A percentile compares a stretch with the other conserved stretches of the same genome.
These are phyloP conservation scores for Ceratobasidium sp. DNA, from an alignment of 1,284 basidiomycete genomes.

Conservation along the genomic window DNA sequence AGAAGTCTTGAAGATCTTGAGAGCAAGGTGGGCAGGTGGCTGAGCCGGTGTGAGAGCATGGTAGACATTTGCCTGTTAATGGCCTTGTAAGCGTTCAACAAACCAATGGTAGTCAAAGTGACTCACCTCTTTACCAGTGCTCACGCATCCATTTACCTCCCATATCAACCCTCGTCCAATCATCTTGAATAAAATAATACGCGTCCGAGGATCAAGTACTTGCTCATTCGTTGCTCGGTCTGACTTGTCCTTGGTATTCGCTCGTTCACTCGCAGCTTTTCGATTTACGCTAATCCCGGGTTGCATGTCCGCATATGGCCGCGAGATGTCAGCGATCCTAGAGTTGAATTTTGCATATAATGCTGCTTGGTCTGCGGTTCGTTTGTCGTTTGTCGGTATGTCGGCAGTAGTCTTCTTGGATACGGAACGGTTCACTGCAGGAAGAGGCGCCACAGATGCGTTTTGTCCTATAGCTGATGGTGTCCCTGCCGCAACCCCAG, in stretches of 20 bases:
- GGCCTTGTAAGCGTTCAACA: not conserved
- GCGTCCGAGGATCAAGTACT: constrained; percentile 89
- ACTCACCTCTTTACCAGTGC: constrained; percentile 92
- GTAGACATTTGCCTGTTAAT: constrained; percentile 88
- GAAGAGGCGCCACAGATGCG: constrained; percentile 66
- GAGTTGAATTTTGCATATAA: constrained; percentile 47
- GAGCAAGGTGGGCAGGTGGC: constrained; percentile 69
- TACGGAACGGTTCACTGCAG: constrained; percentile 70
- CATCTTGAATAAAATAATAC: constrained; percentile 93
- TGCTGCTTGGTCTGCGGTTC: constrained; percentile 39
- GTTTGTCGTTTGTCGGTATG: constrained; percentile 24
- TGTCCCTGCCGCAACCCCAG: constrained; percentile 69
- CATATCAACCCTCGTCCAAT: constrained; percentile 86
- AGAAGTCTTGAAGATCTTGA: constrained; percentile 99
- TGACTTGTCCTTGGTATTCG: constrained; percentile 91
- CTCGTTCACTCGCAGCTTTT: constrained; percentile 86
- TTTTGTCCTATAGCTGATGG: constrained; percentile 61
- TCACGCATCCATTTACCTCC: constrained; percentile 92
- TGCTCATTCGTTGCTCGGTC: constrained; percentile 96
- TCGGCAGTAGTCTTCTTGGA: constrained; percentile 28
- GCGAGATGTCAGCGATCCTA: constrained; percentile 70
- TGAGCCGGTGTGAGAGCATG: constrained; percentile 77
- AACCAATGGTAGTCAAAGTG: not conserved
- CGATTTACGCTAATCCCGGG: constrained; percentile 81
- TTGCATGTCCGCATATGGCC: constrained; percentile 63